phyloP scores from a whole-genome alignment of 78 protist genomes.

The Emiliania huxleyi region DNA sequence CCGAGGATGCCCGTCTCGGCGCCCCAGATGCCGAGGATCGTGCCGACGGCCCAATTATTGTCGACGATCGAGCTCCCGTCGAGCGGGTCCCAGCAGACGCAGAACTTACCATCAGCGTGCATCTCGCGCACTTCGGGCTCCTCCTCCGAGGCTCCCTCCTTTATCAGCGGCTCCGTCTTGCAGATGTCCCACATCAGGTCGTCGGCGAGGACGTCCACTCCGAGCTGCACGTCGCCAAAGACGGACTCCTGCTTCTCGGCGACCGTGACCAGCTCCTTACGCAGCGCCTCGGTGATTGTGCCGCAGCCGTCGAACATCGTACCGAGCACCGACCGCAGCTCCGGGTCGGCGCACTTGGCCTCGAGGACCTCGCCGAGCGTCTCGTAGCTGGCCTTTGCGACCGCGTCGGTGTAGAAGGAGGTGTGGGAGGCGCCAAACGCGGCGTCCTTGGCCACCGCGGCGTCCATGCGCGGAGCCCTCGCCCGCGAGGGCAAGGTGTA shows the following conservation, averaged over 20 bases:
- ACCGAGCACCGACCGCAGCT: not conserved
- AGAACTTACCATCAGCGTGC: not conserved
- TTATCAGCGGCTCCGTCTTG: not conserved
- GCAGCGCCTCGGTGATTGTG: slow-evolving; percentile 35
- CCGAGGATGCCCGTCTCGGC: slow-evolving; percentile 33
- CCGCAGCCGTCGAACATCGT: slow-evolving; percentile 25
- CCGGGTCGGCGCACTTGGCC: not conserved
- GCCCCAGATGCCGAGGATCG: slow-evolving; percentile 45
- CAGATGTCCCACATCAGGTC: slow-evolving; percentile 29
- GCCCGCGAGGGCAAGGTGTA: no score
- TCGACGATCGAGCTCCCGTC: slow-evolving; percentile 47
- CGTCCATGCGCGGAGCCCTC: no score
- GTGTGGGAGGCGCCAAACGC: slow-evolving; percentile 43
- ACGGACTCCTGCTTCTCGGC: not conserved
- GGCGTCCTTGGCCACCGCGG: no score
- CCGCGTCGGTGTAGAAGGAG: slow-evolving; percentile 23
- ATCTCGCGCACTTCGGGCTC: slow-evolving; percentile 23
- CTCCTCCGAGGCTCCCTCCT: slow-evolving; percentile 27
- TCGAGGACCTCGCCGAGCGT: slow-evolving; percentile 8
- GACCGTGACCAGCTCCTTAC: slow-evolving; percentile 23
- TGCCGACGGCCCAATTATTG: slow-evolving; percentile 54
- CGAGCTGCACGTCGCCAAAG: slow-evolving; percentile 46
- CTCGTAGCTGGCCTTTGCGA: not conserved
- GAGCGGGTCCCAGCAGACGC: slow-evolving; percentile 47
- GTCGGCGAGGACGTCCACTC: slow-evolving; percentile 50